phyloP scores from a whole-genome alignment of 2,329 filamentous ascomycete species.

The Aspergillus pseudoglaucus region DNA sequence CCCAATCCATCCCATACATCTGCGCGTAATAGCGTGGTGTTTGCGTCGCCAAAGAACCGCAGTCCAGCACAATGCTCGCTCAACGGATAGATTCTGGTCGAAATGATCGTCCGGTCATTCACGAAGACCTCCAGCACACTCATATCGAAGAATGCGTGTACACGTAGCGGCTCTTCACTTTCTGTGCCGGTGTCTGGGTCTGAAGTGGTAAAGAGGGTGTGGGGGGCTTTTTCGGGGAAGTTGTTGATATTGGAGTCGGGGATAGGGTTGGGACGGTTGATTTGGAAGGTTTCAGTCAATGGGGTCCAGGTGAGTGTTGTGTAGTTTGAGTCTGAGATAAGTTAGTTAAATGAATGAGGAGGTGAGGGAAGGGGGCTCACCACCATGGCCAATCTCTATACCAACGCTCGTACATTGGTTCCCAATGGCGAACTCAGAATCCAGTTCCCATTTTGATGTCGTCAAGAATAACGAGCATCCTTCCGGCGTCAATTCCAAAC shows the following conservation, averaged over 20 bases:
- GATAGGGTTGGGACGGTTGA: conserved; percentile 27
- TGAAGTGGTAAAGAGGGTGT: conserved; percentile 41
- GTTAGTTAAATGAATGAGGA: neutral
- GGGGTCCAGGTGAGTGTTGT: conserved; percentile 26
- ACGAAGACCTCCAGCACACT: conserved; percentile 43
- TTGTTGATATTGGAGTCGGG: conserved; percentile 31
- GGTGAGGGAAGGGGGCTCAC: conserved; percentile 6
- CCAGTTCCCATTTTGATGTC: conserved; percentile 20
- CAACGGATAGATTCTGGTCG: conserved; percentile 31
- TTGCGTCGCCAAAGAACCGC: conserved; percentile 18
- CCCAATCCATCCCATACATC: conserved; percentile 21
- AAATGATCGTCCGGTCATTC: conserved; percentile 38
- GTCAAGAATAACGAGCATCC: conserved; percentile 3
- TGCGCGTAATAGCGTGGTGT: conserved; percentile 10
- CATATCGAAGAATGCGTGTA: conserved; percentile 39
- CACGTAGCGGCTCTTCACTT: conserved; percentile 30
- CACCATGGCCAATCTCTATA: conserved; percentile 22
- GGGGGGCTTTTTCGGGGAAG: conserved; percentile 32
- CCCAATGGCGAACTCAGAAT: conserved; percentile 20
- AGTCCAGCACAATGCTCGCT: conserved; percentile 8
- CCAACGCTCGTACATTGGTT: conserved; percentile 21
- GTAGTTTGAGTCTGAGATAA: neutral
- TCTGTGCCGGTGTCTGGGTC: conserved; percentile 7
- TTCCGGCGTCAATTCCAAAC: conserved; percentile 1
- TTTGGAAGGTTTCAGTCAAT: conserved; percentile 33